Base-by-base conservation (phyloP, 176 grass and related monocot genomes). In the maize (Zea mays) region DNA sequence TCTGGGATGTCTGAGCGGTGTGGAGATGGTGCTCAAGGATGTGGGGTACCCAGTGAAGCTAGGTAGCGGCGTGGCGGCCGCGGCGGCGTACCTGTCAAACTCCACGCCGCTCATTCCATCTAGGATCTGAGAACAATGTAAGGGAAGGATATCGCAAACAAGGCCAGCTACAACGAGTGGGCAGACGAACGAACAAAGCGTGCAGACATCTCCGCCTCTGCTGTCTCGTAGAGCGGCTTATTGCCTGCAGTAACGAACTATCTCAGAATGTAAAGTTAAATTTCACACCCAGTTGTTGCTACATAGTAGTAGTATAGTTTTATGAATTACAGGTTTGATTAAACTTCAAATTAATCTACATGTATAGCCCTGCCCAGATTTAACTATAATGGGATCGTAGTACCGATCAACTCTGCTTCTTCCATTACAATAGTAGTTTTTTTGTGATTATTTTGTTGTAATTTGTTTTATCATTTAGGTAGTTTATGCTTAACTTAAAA, bases 21-120 rank as follows among this genome's bases (percentile, higher is more conserved):
- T 98, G 74, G 96, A 98, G 83, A 94, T 98, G 96, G 87, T 93
- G 65, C 92, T 99, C 72, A 93, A 69, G 88, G 96, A 99, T 85
- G 52, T 95, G 41, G 96, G 92, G 12, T 95, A 93, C 81, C 92
- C 90, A 63, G 90, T 95, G 12, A 92, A 99, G 90, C 96, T 99
- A 39, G 96, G 96, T 65, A 95, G 90, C 81, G 92, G 96, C 51
- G 92, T 95, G 41, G 90, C 80, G 21, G 96, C 96, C 10, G 96
- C 96, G 3, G 85, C 96, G 4, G 85, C 92, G 0, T 95, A 85
- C 86, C 90, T 99, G 72, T 88, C 86, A 71, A 99, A 95, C 75
- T 78, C 35, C 4, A 99, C 85, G 60, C 92, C 92, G 1, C 74
- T 95, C 15, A 99, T 99, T 74, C 47, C 77, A 69, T 99, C 96